Percentiles rank a stretch among this genome's conserved stretches.
phyloP scores from a whole-genome alignment of 192 early-diverging fungal genomes.

The Umbelopsis sp. region DNA sequence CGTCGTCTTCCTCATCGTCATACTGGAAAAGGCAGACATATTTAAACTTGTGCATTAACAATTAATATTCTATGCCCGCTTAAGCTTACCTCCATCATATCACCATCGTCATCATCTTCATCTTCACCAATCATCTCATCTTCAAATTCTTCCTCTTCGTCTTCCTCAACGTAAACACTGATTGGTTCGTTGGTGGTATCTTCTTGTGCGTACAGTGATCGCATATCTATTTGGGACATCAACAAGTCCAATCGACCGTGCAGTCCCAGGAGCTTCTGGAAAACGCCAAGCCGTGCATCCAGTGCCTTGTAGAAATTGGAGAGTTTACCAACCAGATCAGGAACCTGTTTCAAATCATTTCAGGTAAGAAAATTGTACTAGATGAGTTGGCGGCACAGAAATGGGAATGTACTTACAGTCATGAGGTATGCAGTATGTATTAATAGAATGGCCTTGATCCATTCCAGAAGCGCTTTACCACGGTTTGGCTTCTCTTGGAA shows the following conservation, averaged over 20 bases:
- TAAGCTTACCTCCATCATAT: constrained; percentile 13
- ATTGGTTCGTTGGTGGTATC: constrained; percentile 43
- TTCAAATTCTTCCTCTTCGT: constrained; percentile 35
- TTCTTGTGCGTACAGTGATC: constrained; percentile 29
- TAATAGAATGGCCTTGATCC: constrained; percentile 53
- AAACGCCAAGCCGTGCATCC: constrained; percentile 45
- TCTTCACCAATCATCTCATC: constrained; percentile 23
- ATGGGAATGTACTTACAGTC: constrained; percentile 37
- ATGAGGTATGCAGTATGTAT: constrained; percentile 59
- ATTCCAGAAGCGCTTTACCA: constrained; percentile 46
- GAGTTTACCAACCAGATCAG: constrained; percentile 50
- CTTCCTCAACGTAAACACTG: constrained; percentile 51
- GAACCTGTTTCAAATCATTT: constrained; percentile 27
- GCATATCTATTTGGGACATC: constrained; percentile 50
- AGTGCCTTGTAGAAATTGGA: constrained; percentile 54
- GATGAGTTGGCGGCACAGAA: too few relatives aligned
- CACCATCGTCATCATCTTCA: constrained; percentile 29
- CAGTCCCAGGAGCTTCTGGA: constrained; percentile 49
- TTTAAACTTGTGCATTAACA: background rate
- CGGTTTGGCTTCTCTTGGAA: constrained; percentile 53
- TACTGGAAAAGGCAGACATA: background rate
- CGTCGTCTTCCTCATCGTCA: constrained; percentile 8
- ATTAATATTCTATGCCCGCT: background rate
- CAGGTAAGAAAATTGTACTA: background rate
- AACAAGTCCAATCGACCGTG: constrained; percentile 56